Evolutionary conservation across 805 yeast genomes (phyloP).

Genomic region (Candida coleopterorum): DNA sequence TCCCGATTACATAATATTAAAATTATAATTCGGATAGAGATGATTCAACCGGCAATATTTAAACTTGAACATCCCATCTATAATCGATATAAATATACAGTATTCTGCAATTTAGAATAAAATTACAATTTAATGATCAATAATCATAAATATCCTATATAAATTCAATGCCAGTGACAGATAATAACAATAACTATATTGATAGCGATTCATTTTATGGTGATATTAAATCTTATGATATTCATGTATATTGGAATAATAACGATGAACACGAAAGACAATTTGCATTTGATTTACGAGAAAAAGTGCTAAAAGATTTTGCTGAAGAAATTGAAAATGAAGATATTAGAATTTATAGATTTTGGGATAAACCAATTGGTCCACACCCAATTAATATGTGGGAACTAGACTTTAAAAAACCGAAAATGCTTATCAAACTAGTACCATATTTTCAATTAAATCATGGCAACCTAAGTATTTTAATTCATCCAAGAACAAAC

Average conservation of each 20-base stretch:
- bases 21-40: too few relatives aligned
- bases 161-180: too few relatives aligned
- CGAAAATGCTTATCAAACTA: conserved; percentile 39
- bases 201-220: conserved; percentile 20
- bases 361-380: conserved; percentile 48
- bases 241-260: conserved; percentile 50
- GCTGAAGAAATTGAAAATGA: conserved; percentile 38
- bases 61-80: too few relatives aligned
- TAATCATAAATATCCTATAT: too few relatives aligned
- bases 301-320: conserved; percentile 37
- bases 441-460: conserved; percentile 50
- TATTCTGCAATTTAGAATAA: too few relatives aligned
- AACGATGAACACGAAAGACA: conserved; percentile 27
- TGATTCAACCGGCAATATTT: too few relatives aligned
- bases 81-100: too few relatives aligned
- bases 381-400: conserved; percentile 60
- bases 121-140: too few relatives aligned
- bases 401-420: conserved; percentile 48
- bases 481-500: conserved; percentile 49
- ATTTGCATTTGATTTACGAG: conserved; percentile 34
- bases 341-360: conserved; percentile 37
- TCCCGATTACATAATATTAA: too few relatives aligned
- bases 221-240: conserved; percentile 41
- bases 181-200: too few relatives aligned
- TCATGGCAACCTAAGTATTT: conserved; percentile 48